Percentiles rank a stretch among this genome's conserved stretches.
Evolutionary conservation across 2,329 filamentous ascomycete genomes (phyloP).

Genomic region (Fusarium incarnatum): DNA sequence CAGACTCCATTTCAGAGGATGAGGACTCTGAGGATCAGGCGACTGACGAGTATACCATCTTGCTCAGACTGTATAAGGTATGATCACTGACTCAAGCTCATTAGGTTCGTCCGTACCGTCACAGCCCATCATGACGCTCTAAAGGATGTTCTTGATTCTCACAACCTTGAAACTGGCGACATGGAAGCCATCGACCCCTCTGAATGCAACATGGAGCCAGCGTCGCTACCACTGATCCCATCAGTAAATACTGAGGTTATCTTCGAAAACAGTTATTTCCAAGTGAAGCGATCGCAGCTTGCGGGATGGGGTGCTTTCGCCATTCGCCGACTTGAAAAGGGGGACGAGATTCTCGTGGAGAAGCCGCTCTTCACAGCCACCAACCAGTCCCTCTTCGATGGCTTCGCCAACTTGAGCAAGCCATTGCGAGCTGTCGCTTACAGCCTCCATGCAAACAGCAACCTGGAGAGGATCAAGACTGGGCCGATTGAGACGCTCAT

Average conservation of each 20-base stretch:
- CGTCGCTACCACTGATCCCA: constrained; percentile 12
- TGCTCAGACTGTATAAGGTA: not conserved
- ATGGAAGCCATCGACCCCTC: constrained; percentile 10
- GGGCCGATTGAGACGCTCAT: constrained; percentile 40
- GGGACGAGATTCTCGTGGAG: constrained; percentile 60
- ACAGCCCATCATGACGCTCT: constrained; percentile 27
- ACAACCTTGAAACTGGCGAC: constrained; percentile 11
- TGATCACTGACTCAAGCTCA: not conserved
- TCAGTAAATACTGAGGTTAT: constrained; percentile 5
- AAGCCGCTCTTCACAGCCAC: constrained; percentile 55
- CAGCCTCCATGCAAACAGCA: constrained; percentile 54
- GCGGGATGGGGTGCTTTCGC: constrained; percentile 64
- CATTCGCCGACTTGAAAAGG: constrained; percentile 50
- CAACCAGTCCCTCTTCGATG: constrained; percentile 46
- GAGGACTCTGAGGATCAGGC: constrained; percentile 41
- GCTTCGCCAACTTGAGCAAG: constrained; percentile 52
- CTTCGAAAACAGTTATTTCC: constrained; percentile 57
- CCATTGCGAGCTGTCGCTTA: constrained; percentile 50
- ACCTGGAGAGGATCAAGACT: constrained; percentile 48
- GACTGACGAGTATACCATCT: constrained; percentile 34
- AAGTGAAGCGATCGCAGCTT: constrained; percentile 54
- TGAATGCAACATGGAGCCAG: not conserved
- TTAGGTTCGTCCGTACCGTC: constrained; percentile 31
- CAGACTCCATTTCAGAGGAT: constrained; percentile 37
- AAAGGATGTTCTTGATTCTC: constrained; percentile 12